Evolutionary conservation across 768 basidiomycete species (phyloP).

Genomic region (Tylopilus vinaceipallidus): DNA sequence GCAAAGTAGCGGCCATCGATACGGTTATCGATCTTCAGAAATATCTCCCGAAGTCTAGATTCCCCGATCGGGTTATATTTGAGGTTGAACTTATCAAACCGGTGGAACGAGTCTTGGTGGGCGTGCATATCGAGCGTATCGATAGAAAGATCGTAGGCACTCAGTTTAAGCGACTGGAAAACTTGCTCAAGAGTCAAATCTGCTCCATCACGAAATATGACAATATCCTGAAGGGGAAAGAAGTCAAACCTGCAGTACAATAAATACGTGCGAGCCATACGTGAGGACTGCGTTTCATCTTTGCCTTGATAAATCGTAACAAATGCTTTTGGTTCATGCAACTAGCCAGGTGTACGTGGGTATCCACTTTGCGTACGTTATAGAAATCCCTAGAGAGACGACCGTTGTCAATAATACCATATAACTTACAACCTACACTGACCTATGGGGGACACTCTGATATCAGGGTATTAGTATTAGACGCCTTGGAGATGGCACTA

Average conservation of each 20-base stretch:
- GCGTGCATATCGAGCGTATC: constrained; percentile 99
- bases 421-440: neutral
- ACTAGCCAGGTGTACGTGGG: constrained; percentile 97
- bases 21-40: constrained; percentile 96
- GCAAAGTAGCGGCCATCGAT: constrained; percentile 92
- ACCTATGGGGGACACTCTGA: constrained; percentile 35
- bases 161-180: constrained; percentile 93
- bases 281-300: constrained; percentile 86
- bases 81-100: constrained; percentile 97
- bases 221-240: constrained; percentile 68
- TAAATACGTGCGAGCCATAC: constrained; percentile 38
- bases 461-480: constrained; percentile 2
- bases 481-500: neutral
- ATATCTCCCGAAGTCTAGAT: constrained; percentile 92
- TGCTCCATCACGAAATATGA: constrained; percentile 91
- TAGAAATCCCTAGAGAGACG: constrained; percentile 85
- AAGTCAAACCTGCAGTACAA: neutral
- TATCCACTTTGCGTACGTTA: constrained; percentile 97
- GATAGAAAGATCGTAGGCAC: constrained; percentile 96
- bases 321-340: constrained; percentile 99
- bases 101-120: constrained; percentile 96
- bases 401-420: constrained; percentile 1
- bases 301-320: constrained; percentile 97
- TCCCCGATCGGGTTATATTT: constrained; percentile 98
- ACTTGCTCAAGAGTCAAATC: constrained; percentile 89